These are phyloP conservation scores for Coemansia sp. DNA, from an alignment of 192 early-diverging fungal genomes.

Conservation along the genomic window DNA sequence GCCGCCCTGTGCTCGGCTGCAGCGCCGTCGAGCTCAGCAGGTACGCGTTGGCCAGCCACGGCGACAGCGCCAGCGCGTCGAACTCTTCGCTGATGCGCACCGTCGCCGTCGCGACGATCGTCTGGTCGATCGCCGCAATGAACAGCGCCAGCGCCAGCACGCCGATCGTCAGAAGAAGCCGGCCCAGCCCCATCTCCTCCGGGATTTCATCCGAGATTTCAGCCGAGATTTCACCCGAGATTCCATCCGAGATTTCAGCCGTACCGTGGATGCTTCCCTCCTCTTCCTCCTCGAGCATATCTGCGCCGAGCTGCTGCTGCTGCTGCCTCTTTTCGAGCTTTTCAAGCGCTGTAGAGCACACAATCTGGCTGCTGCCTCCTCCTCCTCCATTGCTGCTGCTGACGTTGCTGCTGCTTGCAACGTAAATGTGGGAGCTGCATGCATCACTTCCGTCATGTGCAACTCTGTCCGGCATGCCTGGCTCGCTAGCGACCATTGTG, in stretches of 20 bases:
- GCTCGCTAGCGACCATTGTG: constrained; percentile 1
- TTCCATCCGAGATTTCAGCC: no score
- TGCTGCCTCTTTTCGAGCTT: not conserved
- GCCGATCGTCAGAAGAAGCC: constrained; percentile 34
- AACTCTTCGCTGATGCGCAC: constrained; percentile 67
- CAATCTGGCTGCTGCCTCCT: constrained; percentile 1
- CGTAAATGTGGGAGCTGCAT: not conserved
- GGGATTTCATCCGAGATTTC: no score
- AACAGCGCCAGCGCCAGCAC: constrained; percentile 62
- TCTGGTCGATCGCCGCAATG: constrained; percentile 71
- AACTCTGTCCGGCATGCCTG: constrained; percentile 10
- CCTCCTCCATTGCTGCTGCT: constrained; percentile 3
- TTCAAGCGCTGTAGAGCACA: not conserved
- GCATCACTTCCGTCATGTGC: constrained; percentile 3
- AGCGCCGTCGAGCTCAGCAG: constrained; percentile 74
- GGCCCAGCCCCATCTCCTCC: constrained; percentile 23
- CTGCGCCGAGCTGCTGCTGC: not conserved
- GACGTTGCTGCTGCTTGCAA: constrained; percentile 1
- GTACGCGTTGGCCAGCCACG: constrained; percentile 82
- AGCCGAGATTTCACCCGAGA: no score
- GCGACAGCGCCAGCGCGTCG: constrained; percentile 60
- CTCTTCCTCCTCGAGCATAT: not conserved
- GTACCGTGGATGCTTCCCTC: not conserved
- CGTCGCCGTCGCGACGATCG: constrained; percentile 74
- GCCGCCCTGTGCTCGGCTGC: constrained; percentile 75